Base-by-base conservation (phyloP, 169 alveolate species). In the Plasmodium knowlesi region DNA sequence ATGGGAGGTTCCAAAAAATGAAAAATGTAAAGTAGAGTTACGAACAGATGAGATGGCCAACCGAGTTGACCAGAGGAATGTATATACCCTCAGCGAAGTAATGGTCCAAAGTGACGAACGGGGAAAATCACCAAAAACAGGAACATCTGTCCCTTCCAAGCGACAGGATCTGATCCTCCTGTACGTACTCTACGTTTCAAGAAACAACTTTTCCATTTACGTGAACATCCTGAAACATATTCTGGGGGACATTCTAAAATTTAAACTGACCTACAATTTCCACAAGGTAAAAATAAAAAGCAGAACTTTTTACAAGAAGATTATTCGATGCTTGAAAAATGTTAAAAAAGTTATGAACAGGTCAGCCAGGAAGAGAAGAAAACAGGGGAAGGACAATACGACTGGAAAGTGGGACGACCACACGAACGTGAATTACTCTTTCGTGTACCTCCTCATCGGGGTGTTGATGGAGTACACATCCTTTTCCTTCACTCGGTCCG, bases 151-250 rank as follows among this genome's bases (percentile, higher is more conserved):
- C n/a, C 12, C 9, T 16, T 86, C 93, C 2, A 57, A 37, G 19
- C 78, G 88, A n/a, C 93, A 86, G 43, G 93, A 86, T 28, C 57
- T 86, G 12, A 86, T 86, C 46, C 54, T 86, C 12, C 70, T 86
- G 16, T 86, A 86, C 28, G 61, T 86, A 14, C 46, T 86, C 19
- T 86, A 86, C 46, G 80, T 50, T 16, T n/a, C 78, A 9, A 61
- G 19, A 5, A 76, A 57, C 81, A 86, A 86, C 70, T 76, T 5
- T 28, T 32, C 53, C 79, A 86, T 86, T 32, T 86, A 86, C 70
- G 70, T 86, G 2, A 86, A 76, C 37, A 34, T 86, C 8, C 43
- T 86, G 8, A 86, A 46, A 14, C 93, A 86, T 9, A 22, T 86
- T 54, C 54, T 86, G 67, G 61, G n/a, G 4, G 53, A 86, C 71